Conservation (phyloP, 176 grass and related monocot species). For the Stipa capillata region DNA sequence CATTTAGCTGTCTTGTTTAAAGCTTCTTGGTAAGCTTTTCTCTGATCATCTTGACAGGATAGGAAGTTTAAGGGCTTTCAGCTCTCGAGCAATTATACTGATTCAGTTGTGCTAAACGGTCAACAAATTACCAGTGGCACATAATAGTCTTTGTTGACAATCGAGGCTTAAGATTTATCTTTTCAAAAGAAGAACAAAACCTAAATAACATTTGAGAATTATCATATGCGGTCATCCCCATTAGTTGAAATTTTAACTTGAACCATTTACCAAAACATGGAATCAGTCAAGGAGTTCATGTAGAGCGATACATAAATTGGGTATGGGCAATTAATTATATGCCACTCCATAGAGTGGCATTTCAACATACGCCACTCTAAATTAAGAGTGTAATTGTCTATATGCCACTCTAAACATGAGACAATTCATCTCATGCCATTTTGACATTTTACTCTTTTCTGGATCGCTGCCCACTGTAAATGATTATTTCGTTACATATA, state of each 20-base stretch:
- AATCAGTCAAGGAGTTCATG: not conserved
- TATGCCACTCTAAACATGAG: not conserved
- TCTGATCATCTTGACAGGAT: not conserved
- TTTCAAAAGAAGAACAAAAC: not conserved
- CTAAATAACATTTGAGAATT: not conserved
- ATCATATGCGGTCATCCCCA: not conserved
- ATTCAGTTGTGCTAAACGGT: not conserved
- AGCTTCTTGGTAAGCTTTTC: not conserved
- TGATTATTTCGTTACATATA: not conserved
- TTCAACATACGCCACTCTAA: not conserved
- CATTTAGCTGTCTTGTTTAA: not conserved
- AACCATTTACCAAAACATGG: not conserved
- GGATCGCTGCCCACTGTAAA: no score
- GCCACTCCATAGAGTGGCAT: not conserved
- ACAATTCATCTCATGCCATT: not conserved
- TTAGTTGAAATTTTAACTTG: not conserved
- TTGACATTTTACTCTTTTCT: not conserved
- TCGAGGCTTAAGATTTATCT: not conserved
- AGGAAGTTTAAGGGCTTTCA: no score
- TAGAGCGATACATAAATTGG: no score
- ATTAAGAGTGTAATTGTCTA: not conserved
- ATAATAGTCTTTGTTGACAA: not conserved
- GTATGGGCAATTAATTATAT: not conserved
- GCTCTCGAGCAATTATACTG: no score
- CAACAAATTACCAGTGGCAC: not conserved